Conservation (phyloP, 2,329 filamentous ascomycete genomes). For the Dothideomycetes sp. region DNA sequence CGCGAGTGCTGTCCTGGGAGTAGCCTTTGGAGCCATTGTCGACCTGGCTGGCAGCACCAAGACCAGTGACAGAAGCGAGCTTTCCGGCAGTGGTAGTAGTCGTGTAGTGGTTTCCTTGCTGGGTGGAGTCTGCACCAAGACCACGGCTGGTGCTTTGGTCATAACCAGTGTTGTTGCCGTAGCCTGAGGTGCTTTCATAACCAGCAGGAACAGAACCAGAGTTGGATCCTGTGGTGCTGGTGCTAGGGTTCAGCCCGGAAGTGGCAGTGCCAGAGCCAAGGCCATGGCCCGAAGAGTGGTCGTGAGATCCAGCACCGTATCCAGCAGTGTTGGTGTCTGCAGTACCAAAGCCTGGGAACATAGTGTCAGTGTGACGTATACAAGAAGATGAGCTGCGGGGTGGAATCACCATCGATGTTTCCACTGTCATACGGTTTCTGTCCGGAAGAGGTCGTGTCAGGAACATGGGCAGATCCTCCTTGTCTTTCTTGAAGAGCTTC, state of each 20-base stretch:
- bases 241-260: background rate
- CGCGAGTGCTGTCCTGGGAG: background rate
- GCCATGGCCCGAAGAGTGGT: too few relatives aligned
- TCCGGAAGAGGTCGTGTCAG: too few relatives aligned
- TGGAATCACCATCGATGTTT: constrained; percentile 48
- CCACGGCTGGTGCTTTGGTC: background rate
- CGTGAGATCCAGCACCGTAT: too few relatives aligned
- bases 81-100: background rate
- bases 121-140: background rate
- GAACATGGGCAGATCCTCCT: background rate
- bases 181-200: background rate
- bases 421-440: constrained; percentile 72
- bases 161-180: constrained; percentile 1
- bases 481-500: background rate
- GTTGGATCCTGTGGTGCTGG: background rate
- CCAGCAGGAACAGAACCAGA: background rate
- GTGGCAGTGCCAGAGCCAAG: background rate
- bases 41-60: background rate
- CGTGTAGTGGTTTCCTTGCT: background rate
- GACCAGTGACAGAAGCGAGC: background rate
- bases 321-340: too few relatives aligned
- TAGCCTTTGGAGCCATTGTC: background rate
- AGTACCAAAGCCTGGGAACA: too few relatives aligned
- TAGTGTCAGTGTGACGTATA: too few relatives aligned
- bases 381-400: too few relatives aligned